Conservation (phyloP, 1,284 basidiomycete species). For the Gymnopus androsaceus region DNA sequence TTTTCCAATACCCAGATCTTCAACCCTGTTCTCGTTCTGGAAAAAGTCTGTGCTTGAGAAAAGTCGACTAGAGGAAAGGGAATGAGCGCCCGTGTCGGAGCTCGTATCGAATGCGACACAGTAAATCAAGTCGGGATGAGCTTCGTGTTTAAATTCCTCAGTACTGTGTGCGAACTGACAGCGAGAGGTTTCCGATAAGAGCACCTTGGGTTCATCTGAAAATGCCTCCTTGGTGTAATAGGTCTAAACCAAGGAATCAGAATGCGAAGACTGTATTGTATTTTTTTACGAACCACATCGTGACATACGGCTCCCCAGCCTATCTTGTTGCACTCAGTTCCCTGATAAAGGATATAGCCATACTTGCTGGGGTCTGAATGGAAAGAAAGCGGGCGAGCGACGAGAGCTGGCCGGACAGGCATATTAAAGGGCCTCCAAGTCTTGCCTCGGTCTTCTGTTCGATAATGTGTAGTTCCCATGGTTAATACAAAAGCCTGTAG, state of each 20-base stretch:
- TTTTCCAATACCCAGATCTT: slow-evolving; percentile 84
- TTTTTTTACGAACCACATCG: slow-evolving; percentile 61
- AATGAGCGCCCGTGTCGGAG: slow-evolving; percentile 50
- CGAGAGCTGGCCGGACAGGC: slow-evolving; percentile 60
- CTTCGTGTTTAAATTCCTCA: slow-evolving; percentile 74
- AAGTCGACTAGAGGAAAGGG: slow-evolving; percentile 63
- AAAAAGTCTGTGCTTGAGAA: slow-evolving; percentile 88
- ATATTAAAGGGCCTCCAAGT: slow-evolving; percentile 83
- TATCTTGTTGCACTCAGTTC: slow-evolving; percentile 61
- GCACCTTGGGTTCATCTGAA: slow-evolving; percentile 51
- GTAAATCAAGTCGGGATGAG: slow-evolving; percentile 75
- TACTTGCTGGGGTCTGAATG: slow-evolving; percentile 72
- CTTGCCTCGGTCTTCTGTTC: slow-evolving; percentile 82
- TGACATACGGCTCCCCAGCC: slow-evolving; percentile 72
- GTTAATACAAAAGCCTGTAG: slow-evolving; percentile 83
- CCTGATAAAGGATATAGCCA: slow-evolving; percentile 85
- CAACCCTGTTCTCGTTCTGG: slow-evolving; percentile 56
- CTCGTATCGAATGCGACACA: slow-evolving; percentile 84
- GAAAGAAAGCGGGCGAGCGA: slow-evolving; percentile 75
- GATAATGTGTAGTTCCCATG: slow-evolving; percentile 72
- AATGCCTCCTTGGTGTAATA: slow-evolving; percentile 88
- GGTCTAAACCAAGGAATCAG: slow-evolving; percentile 48
- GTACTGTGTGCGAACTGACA: slow-evolving; percentile 89
- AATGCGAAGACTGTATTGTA: neutral
- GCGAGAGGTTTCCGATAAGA: slow-evolving; percentile 70